Conservation (phyloP, 192 early-diverging fungal genomes). For the Backusella australiensis region DNA sequence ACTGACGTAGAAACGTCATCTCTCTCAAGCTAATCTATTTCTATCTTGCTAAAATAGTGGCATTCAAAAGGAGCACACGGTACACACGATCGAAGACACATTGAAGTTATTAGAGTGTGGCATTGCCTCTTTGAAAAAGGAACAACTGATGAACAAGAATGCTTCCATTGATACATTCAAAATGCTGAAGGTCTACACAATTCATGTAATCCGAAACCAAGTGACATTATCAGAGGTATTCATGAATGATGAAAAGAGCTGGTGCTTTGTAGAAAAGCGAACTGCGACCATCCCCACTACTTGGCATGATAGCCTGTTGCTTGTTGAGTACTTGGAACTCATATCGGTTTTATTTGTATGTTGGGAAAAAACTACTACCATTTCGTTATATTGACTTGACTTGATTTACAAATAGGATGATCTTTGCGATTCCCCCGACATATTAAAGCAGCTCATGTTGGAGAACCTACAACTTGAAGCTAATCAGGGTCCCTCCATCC, state of each 20-base stretch:
- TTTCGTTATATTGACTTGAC: not conserved
- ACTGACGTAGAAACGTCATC: not conserved
- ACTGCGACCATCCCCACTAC: not conserved
- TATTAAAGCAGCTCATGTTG: not conserved
- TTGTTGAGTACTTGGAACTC: conserved; percentile 8
- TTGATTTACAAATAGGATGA: not conserved
- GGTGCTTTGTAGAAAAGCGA: not conserved
- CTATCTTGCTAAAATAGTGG: conserved; percentile 5
- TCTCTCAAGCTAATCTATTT: not conserved
- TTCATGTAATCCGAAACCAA: not conserved
- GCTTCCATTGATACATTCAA: not conserved
- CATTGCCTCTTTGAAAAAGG: not conserved
- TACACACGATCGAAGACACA: conserved; percentile 8
- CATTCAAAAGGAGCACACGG: not conserved
- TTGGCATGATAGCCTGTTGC: conserved; percentile 1
- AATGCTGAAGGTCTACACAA: not conserved
- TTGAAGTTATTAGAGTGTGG: conserved; percentile 7
- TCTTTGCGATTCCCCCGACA: not conserved
- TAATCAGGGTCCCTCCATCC: not conserved
- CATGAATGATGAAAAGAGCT: conserved; percentile 8
- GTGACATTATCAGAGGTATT: not conserved
- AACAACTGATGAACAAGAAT: not conserved
- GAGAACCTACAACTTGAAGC: not conserved
- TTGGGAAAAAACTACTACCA: not conserved
- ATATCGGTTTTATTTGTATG: conserved; percentile 9